Conservation (phyloP, 371 early-diverging fungal species). For the Saksenaea oblongispora region DNA sequence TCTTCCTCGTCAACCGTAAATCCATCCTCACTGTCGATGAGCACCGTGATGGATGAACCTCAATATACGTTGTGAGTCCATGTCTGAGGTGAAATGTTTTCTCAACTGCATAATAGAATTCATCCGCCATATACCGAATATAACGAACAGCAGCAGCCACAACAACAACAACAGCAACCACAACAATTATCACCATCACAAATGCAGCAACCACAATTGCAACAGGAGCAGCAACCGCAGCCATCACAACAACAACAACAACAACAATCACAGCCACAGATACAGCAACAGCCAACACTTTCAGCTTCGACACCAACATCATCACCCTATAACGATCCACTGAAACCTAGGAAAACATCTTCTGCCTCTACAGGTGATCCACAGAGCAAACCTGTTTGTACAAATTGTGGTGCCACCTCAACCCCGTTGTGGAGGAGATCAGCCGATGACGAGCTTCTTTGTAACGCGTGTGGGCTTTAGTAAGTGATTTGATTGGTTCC, state of each 20-base stretch:
- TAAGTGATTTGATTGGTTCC: conserved; percentile 12
- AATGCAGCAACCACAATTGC: conserved; percentile 5
- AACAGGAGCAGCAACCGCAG: neutral
- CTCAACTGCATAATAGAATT: neutral
- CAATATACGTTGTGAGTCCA: neutral
- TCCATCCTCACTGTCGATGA: conserved; percentile 7
- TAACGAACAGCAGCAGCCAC: neutral
- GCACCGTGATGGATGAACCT: neutral
- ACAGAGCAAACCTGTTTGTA: conserved; percentile 56
- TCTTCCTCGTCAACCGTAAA: conserved; percentile 20
- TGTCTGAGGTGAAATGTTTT: neutral
- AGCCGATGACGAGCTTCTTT: conserved; percentile 78
- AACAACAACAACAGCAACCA: conserved; percentile 6
- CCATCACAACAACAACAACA: neutral
- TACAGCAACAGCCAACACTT: conserved; percentile 5
- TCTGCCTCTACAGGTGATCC: conserved; percentile 17
- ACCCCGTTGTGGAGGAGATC: conserved; percentile 97
- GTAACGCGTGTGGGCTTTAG: conserved; percentile 96
- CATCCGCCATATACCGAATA: neutral
- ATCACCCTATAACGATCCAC: conserved; percentile 8
- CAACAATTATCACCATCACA: neutral
- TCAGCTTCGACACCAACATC: conserved; percentile 9
- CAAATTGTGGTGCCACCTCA: conserved; percentile 86
- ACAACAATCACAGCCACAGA: neutral
- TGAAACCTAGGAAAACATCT: conserved; percentile 10